Evolutionary conservation across 352 stramenopile genomes (phyloP), one percentile per base, ranked within the genome.

Genomic region (Globisporangium perplexum): DNA sequence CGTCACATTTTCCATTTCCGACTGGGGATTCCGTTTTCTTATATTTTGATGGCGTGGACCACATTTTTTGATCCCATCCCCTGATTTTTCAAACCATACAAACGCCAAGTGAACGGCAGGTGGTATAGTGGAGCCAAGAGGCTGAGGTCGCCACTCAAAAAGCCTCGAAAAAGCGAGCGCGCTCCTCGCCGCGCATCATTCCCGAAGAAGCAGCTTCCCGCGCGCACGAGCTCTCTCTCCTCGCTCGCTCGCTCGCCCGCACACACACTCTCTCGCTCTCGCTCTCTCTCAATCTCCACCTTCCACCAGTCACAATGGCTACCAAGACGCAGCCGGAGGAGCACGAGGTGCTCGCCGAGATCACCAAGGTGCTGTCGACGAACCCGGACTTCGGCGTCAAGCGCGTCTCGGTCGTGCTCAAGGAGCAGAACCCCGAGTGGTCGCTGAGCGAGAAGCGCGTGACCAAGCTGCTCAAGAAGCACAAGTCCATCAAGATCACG

Each of bases 371-470:
- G 52, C 68, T 87, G 50, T 63, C 67, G 22, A 44, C 71, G 56
- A 87, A 88, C 60, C 75, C 78, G 11, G 66, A 88, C 11, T 89
- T 89, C 52, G 78, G 80, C 55, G 66, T 73, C 60, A 89, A 89
- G 73, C 77, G 78, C 53, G 72, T 90, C 23, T 63, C 71, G 24
- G 73, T 46, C 50, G 50, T 63, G 48, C 46, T 90, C 67, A 90
- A 88, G 66, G 65, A 72, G 55, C 63, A 67, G 53, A 85, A 88
- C 65, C 76, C 74, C 28, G 63, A 85, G 57, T 91, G 78, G 81
- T 66, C 71, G 35, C 64, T 91, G 42, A 70, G 72, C 49, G 81
- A 91, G 44, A 89, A 88, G 68, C 66, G 77, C 83, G 80, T 89
- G 53, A 81, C 65, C 55, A 87, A 89, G 63, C 65, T 88, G 28